Conservation (phyloP, 2,329 filamentous ascomycete genomes). For the Myriangium duriaei region DNA sequence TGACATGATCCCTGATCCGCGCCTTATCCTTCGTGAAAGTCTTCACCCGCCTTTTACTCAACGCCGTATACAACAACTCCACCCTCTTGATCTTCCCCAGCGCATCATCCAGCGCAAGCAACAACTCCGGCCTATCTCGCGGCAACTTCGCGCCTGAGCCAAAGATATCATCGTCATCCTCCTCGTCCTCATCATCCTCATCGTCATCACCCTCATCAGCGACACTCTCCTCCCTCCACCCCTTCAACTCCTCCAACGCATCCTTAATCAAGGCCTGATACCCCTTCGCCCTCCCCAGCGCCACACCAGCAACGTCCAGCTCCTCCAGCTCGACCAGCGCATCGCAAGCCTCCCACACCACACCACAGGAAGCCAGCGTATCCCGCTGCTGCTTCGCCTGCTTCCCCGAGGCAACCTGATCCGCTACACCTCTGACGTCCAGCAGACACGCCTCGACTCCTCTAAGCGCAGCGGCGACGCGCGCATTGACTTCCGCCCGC, state of each 20-base stretch:
- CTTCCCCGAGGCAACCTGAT: conserved; percentile 21
- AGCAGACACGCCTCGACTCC: conserved; percentile 51
- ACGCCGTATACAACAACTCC: conserved; percentile 54
- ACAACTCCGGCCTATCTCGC: conserved; percentile 51
- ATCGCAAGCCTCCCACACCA: conserved; percentile 78
- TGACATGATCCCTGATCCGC: conserved; percentile 21
- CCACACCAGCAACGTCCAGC: conserved; percentile 56
- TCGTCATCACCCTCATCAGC: conserved; percentile 25
- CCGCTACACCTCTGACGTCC: conserved; percentile 48
- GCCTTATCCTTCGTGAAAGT: conserved; percentile 32
- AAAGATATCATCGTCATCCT: conserved; percentile 57
- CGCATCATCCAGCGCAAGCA: conserved; percentile 51
- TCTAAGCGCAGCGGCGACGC: conserved; percentile 47
- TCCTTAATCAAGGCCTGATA: conserved; percentile 67
- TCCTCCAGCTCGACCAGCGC: conserved; percentile 50
- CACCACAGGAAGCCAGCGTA: conserved; percentile 53
- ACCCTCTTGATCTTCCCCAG: conserved; percentile 55
- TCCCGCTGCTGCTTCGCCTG: conserved; percentile 35
- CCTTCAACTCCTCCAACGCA: conserved; percentile 72
- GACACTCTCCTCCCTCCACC: conserved; percentile 50
- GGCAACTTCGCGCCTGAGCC: conserved; percentile 49
- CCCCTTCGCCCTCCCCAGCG: conserved; percentile 59
- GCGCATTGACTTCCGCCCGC: conserved; percentile 48
- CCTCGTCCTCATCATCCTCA: conserved; percentile 29
- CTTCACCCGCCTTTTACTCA: conserved; percentile 58